phyloP scores from a whole-genome alignment of 2,329 filamentous ascomycete genomes.

The Neurospora sp. region DNA sequence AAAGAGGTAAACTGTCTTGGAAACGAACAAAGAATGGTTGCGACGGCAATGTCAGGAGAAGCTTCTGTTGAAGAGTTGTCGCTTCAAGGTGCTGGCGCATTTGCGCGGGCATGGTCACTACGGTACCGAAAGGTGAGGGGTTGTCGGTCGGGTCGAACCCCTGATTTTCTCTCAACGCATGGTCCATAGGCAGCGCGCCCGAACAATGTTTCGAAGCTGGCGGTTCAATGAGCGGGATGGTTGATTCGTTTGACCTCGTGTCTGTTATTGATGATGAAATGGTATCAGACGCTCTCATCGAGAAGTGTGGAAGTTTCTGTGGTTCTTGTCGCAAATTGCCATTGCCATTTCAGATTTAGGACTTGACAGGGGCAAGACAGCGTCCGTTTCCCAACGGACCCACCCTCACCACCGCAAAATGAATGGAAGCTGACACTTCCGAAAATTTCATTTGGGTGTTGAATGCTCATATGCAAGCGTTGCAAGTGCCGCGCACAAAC shows the following conservation, averaged over 20 bases:
- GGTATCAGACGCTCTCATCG: background rate
- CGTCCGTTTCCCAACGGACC: background rate
- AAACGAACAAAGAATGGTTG: background rate
- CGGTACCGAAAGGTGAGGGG: background rate
- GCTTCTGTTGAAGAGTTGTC: background rate
- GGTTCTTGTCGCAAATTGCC: background rate
- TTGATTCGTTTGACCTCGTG: background rate
- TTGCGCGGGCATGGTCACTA: background rate
- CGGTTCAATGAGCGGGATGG: background rate
- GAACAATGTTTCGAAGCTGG: background rate
- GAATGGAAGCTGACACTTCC: background rate
- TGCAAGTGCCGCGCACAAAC: background rate
- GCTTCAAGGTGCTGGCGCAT: background rate
- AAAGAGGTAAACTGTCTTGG: background rate
- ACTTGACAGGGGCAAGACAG: background rate
- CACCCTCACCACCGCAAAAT: background rate
- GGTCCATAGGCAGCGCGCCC: background rate
- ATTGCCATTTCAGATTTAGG: background rate
- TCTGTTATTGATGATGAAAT: background rate
- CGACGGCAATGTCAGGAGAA: background rate
- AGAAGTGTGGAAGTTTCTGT: background rate
- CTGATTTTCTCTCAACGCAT: background rate
- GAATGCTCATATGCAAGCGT: background rate
- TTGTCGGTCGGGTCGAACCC: background rate
- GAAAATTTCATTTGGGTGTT: background rate